Evolutionary conservation across 1,284 basidiomycete species (phyloP).

Genomic region (Erythrobasidium hasegawianum): DNA sequence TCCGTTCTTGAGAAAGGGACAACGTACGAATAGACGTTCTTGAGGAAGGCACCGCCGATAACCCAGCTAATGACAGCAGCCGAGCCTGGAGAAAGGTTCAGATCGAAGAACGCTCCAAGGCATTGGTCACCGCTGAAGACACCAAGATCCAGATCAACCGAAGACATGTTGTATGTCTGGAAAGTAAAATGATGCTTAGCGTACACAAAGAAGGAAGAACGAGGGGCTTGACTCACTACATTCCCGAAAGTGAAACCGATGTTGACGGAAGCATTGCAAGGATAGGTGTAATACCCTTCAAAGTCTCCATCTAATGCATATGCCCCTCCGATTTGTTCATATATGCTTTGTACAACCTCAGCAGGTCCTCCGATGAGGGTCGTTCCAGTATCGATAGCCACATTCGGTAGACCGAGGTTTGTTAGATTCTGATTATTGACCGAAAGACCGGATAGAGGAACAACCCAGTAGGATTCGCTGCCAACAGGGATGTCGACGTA

Average conservation of each 20-base stretch:
- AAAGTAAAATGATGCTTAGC: conserved; percentile 19
- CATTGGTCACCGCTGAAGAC: conserved; percentile 43
- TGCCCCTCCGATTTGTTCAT: conserved; percentile 42
- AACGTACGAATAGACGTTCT: conserved; percentile 48
- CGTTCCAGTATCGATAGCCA: conserved; percentile 47
- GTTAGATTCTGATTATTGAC: conserved; percentile 49
- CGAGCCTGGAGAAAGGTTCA: conserved; percentile 52
- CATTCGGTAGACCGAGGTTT: conserved; percentile 37
- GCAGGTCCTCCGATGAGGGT: conserved; percentile 46
- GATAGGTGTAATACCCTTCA: conserved; percentile 45
- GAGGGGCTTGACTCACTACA: conserved; percentile 33
- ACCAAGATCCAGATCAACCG: conserved; percentile 47
- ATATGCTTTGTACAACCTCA: conserved; percentile 40
- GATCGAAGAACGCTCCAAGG: conserved; percentile 46
- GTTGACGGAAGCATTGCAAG: conserved; percentile 38
- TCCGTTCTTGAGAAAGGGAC: conserved; percentile 33
- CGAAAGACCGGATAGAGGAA: conserved; percentile 47
- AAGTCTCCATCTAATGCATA: conserved; percentile 43
- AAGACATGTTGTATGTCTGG: conserved; percentile 44
- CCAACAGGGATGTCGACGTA: conserved; percentile 47
- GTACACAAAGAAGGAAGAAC: background rate
- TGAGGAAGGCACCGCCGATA: conserved; percentile 47
- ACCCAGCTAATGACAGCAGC: conserved; percentile 56
- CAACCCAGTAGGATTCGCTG: conserved; percentile 51
- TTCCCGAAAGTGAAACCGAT: conserved; percentile 42